Percentiles rank a stretch among this genome's conserved stretches.
Evolutionary conservation across 139 green algal species (phyloP).

Genomic region (Ettlia oleoabundans): DNA sequence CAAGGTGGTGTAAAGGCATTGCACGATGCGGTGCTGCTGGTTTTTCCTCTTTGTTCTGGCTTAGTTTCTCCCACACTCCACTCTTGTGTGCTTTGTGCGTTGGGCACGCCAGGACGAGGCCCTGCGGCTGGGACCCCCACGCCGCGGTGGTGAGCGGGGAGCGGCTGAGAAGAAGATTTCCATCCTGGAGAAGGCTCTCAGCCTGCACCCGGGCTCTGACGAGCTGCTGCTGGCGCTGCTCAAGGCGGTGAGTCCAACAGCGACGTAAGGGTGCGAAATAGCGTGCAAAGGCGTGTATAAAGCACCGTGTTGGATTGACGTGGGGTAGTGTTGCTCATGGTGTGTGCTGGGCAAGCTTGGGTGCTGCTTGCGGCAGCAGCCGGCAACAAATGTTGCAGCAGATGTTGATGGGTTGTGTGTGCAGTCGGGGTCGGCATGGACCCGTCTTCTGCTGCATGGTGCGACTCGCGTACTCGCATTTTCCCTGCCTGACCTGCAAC

Average conservation of each 20-base stretch:
- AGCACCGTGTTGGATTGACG: no score
- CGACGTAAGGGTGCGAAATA: background rate
- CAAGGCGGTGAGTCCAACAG: constrained; percentile 32
- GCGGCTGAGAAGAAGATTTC: constrained; percentile 81
- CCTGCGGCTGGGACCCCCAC: constrained; percentile 21
- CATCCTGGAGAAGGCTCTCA: constrained; percentile 71
- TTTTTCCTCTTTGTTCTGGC: background rate
- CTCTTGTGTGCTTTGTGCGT: background rate
- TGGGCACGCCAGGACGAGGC: constrained; percentile 38
- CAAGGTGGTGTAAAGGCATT: no score
- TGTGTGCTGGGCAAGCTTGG: no score
- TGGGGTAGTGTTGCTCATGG: no score
- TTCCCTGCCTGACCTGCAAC: no score
- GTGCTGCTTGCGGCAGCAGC: no score
- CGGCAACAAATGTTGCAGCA: no score
- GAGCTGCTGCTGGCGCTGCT: constrained; percentile 77
- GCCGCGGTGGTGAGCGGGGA: constrained; percentile 42
- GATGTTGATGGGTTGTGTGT: background rate
- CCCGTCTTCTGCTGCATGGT: background rate
- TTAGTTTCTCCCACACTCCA: background rate
- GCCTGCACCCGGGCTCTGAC: constrained; percentile 68
- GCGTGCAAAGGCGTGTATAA: no score
- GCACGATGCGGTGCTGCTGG: no score
- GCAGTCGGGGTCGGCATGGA: background rate
- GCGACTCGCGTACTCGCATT: no score